Evolutionary conservation across 306 rosid species (phyloP).

Genomic region (Gastrolobium villosum): DNA sequence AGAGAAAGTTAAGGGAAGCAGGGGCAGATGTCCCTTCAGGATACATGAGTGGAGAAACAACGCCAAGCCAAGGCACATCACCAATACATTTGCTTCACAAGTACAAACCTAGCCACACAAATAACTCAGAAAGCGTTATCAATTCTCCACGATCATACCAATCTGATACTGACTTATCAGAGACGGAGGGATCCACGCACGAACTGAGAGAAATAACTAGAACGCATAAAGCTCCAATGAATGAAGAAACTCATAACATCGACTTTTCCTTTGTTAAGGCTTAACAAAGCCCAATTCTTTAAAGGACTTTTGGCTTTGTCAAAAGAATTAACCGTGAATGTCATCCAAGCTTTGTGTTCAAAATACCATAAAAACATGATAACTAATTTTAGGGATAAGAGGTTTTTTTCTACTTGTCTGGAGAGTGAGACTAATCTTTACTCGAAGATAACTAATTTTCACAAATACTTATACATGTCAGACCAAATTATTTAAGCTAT

Average conservation of each 20-base stretch:
- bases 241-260: constrained; percentile 34
- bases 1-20: constrained; percentile 54
- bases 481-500: too few relatives aligned
- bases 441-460: too few relatives aligned
- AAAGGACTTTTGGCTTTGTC: neutral
- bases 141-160: constrained; percentile 65
- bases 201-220: constrained; percentile 24
- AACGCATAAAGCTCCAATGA: neutral
- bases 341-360: neutral
- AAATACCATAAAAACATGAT: neutral
- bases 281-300: neutral
- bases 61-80: constrained; percentile 71
- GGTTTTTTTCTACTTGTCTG: too few relatives aligned
- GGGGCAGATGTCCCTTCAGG: constrained; percentile 49
- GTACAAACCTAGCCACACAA: constrained; percentile 51
- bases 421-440: too few relatives aligned
- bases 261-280: constrained; percentile 70
- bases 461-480: too few relatives aligned
- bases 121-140: constrained; percentile 52
- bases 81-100: constrained; percentile 68
- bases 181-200: constrained; percentile 43
- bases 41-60: constrained; percentile 63
- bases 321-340: neutral
- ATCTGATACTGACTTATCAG: constrained; percentile 68
- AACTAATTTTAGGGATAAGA: too few relatives aligned